phyloP scores from a whole-genome alignment of 2,329 filamentous ascomycete species.

The Trichophyton simii region DNA sequence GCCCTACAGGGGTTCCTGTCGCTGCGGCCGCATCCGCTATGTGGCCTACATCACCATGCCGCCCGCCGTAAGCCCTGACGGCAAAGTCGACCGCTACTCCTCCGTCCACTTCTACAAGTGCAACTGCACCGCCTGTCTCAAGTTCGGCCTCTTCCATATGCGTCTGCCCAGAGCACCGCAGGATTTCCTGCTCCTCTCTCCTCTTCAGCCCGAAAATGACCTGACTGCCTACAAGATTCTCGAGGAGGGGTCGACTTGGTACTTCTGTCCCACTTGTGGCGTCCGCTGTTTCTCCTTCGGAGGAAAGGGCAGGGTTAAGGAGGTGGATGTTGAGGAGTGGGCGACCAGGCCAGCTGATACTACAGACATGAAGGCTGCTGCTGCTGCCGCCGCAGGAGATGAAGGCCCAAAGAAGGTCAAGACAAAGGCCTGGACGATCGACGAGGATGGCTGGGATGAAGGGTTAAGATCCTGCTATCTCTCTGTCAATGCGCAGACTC shows the following conservation, averaged over 20 bases:
- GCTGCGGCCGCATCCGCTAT: conserved; percentile 11
- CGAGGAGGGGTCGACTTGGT: conserved; percentile 2
- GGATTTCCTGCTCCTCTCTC: conserved; percentile 11
- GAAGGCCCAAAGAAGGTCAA: conserved; percentile 6
- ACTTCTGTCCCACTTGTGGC: conserved; percentile 10
- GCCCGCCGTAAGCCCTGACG: conserved; percentile 2
- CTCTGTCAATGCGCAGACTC: conserved; percentile 9
- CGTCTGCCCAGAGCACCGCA: conserved; percentile 9
- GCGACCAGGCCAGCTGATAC: background rate
- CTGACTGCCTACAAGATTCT: conserved; percentile 9
- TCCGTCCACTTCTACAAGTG: conserved; percentile 12
- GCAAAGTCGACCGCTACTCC: background rate
- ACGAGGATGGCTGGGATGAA: background rate
- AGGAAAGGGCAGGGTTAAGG: conserved; percentile 6
- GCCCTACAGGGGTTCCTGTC: conserved; percentile 10
- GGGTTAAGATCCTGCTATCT: conserved; percentile 4
- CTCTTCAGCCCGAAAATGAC: conserved; percentile 5
- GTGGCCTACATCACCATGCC: conserved; percentile 10
- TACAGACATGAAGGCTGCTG: background rate
- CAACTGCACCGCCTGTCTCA: conserved; percentile 12
- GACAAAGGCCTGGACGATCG: conserved; percentile 10
- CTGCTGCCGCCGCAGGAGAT: background rate
- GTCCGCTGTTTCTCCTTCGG: conserved; percentile 7
- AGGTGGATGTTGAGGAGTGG: conserved; percentile 8
- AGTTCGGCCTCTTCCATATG: conserved; percentile 10